Base-by-base conservation (phyloP, 768 basidiomycete species). In the Boletellus ananas region DNA sequence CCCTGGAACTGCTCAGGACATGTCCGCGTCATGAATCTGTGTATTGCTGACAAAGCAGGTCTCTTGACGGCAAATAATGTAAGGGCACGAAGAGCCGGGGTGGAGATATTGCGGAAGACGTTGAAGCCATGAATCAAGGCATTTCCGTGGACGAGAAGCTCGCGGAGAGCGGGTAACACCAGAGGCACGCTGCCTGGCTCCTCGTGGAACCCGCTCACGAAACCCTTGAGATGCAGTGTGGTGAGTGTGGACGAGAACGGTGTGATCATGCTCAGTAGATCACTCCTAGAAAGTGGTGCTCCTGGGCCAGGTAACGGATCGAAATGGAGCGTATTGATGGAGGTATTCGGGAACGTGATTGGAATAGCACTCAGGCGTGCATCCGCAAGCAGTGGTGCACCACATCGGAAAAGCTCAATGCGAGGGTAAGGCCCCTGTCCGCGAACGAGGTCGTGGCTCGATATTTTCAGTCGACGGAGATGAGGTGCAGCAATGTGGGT, bases 71-170 rank as follows among this genome's bases (percentile, higher is more conserved):
- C 57, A 56, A 51, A 51, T 42, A 67, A 45, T 6, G 59, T 59
- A 25, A 67, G 53, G 12, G 58, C 57, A 27, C 57, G 61, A 38
- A 67, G 58, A 6, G 40, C 53, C 4, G 66, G 66, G 1, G 67
- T 61, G 57, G 67, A 67, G 51, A 67, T 68, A 51, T 65, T 67
- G 53, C 66, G 65, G 57, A 67, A 67, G 48, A 67, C 60, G 48
- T 66, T 65, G 51, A 69, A 67, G 8, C 66, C 66, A 48, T 69
- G 66, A 50, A 55, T 57, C 46, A 69, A 35, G 3, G 65, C 61
- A 62, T 65, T 59, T 52, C 65, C 66, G 53, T 67, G 61, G 23
- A 67, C 54, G 18, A 66, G 52, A 34, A 67, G 50, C 51, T 67
- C 67, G 39, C 46, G 56, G 29, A 67, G 61, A 27, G 52, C 57